Evolutionary conservation across 305 asterid species (phyloP), one percentile per base, ranked within the genome.

Genomic region (Fraxinus latifolia): DNA sequence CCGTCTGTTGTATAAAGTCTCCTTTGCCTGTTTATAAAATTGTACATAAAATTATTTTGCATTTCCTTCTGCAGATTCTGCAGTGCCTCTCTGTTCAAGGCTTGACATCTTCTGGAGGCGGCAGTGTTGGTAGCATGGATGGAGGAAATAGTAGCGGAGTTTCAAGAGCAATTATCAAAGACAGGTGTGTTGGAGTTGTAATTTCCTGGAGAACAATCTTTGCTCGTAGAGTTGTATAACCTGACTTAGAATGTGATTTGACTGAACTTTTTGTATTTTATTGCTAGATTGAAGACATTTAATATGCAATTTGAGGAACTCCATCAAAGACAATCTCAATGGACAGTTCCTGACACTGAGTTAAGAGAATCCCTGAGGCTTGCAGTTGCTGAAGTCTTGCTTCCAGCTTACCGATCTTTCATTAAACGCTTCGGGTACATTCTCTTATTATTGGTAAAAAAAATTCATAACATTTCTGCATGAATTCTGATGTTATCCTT

Each of bases 271-370:
- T 68, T 70, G 53, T 62, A 71, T 74, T 67, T 23, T 50, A 78
- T 82, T 19, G 44, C 70, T 89, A 95, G 98, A 83, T 87, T 94
- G 86, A 96, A 95, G 91, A 89, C 91, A n/a, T 94, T 96, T 81
- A 96, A 96, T 86, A 80, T 88, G 80, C 97, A 91, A 86, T 96
- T 96, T 80, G 99, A 96, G 86, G 99, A 96, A 86, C 95, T 96
- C 89, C 99, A 96, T 89, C 99, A 93, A 88, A 92, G 93, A 87
- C 99, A 96, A 85, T 88, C 93, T 87, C 98, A 94, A 82, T 96
- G 99, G 99, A 96, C 99, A 6, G 98, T 96, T 81, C 98, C 99
- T 0, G 99, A 96, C 86, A 90, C 97, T 0, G 98, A 96, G 80
- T 91, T 96, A 44, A 93, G 98, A 78, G 98, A 96, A 85, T 94